Conservation (phyloP, 768 basidiomycete species). For the Pulveroboletus ravenelii region DNA sequence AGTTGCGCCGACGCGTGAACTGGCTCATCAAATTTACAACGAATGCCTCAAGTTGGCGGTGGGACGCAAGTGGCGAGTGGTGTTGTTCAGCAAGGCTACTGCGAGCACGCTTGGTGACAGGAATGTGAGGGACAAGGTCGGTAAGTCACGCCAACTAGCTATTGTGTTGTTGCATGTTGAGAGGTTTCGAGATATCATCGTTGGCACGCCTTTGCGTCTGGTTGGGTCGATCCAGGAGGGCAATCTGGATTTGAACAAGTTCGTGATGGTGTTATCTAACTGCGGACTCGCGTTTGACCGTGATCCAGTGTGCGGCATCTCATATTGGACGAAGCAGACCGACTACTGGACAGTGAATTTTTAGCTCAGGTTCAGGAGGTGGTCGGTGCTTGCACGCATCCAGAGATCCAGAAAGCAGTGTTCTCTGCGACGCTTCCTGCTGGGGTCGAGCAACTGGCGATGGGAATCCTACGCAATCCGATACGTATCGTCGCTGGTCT, state of each 20-base stretch:
- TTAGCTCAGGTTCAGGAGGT: constrained; percentile 86
- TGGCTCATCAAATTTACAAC: constrained; percentile 94
- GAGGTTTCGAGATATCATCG: constrained; percentile 67
- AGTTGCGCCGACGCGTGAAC: constrained; percentile 87
- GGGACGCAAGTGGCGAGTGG: constrained; percentile 77
- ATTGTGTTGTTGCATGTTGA: not conserved
- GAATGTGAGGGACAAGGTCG: constrained; percentile 68
- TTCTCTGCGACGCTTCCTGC: constrained; percentile 95
- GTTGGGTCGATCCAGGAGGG: constrained; percentile 74
- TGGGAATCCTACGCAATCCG: constrained; percentile 79
- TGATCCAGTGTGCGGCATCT: constrained; percentile 71
- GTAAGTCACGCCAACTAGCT: constrained; percentile 38
- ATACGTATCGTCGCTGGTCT: constrained; percentile 94
- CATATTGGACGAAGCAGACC: constrained; percentile 87
- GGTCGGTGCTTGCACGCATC: constrained; percentile 66
- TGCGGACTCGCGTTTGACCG: constrained; percentile 6
- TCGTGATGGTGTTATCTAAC: constrained; percentile 23
- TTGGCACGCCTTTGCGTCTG: constrained; percentile 88
- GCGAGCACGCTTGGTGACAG: constrained; percentile 77
- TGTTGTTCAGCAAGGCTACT: constrained; percentile 86
- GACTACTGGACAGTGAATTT: constrained; percentile 88
- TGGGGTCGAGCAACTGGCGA: constrained; percentile 79
- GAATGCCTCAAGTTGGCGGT: constrained; percentile 80
- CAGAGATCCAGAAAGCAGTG: constrained; percentile 75
- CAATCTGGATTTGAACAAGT: constrained; percentile 69